Conservation (phyloP, 805 yeast species). For the Candida maris region DNA sequence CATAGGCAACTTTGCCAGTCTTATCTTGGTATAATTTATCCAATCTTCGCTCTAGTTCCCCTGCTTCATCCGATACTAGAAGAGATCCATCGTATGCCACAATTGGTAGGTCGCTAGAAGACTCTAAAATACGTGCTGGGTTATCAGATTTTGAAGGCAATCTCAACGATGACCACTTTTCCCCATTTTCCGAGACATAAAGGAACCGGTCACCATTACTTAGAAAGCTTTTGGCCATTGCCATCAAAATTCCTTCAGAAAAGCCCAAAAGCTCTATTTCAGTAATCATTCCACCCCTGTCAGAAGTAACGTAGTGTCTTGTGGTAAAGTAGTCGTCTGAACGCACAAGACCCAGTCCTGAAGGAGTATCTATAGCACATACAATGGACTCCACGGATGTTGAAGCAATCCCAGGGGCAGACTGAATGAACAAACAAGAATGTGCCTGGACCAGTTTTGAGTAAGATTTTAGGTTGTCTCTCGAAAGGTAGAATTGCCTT, state of each 20-base stretch:
- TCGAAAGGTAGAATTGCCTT: slow-evolving; percentile 39
- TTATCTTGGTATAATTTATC: slow-evolving; percentile 22
- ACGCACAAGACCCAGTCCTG: slow-evolving; percentile 35
- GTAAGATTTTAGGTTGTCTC: slow-evolving; percentile 40
- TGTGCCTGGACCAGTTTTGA: slow-evolving; percentile 26
- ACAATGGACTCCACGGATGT: slow-evolving; percentile 32
- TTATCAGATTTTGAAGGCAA: slow-evolving; percentile 25
- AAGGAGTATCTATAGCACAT: slow-evolving; percentile 42
- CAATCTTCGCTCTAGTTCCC: slow-evolving; percentile 6
- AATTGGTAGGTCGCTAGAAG: slow-evolving; percentile 5
- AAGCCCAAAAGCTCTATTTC: slow-evolving; percentile 34
- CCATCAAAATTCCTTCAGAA: slow-evolving; percentile 33
- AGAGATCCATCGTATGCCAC: slow-evolving; percentile 6
- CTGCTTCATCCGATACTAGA: slow-evolving; percentile 3
- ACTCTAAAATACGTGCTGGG: slow-evolving; percentile 10
- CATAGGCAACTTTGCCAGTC: slow-evolving; percentile 41
- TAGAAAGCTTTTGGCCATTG: slow-evolving; percentile 30
- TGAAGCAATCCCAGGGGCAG: slow-evolving; percentile 29
- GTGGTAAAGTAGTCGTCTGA: slow-evolving; percentile 46
- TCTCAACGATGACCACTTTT: slow-evolving; percentile 31
- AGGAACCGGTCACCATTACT: slow-evolving; percentile 21
- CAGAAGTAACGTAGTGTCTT: slow-evolving; percentile 26
- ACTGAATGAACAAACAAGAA: slow-evolving; percentile 31
- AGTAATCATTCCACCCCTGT: slow-evolving; percentile 30
- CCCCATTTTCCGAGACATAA: slow-evolving; percentile 33